Conservation (phyloP, 129 eudicot species). For the Calendula officinalis region DNA sequence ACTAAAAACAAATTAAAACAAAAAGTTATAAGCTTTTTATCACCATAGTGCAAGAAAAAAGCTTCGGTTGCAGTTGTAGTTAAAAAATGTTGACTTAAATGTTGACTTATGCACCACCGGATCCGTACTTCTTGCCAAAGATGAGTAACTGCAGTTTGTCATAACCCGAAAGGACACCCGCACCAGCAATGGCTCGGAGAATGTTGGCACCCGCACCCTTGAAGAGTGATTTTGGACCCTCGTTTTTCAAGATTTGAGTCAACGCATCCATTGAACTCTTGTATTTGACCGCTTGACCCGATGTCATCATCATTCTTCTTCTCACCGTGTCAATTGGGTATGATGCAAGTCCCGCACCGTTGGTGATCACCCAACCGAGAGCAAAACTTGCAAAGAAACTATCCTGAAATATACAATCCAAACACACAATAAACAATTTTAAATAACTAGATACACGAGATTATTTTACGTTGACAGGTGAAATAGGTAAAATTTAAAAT, state of each 20-base stretch:
- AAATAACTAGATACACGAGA: background rate
- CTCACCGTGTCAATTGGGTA: constrained; percentile 74
- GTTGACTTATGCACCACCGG: constrained; percentile 47
- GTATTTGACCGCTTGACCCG: constrained; percentile 74
- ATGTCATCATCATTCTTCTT: constrained; percentile 90
- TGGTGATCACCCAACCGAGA: constrained; percentile 65
- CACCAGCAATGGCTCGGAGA: constrained; percentile 69
- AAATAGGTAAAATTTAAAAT: background rate
- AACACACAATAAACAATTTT: background rate
- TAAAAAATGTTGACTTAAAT: background rate
- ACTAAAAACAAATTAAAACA: background rate
- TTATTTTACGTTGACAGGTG: background rate
- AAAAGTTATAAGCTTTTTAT: background rate
- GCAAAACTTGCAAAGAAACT: constrained; percentile 67
- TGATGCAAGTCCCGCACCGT: constrained; percentile 66
- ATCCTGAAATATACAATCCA: constrained; percentile 43
- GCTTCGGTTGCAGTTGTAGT: background rate
- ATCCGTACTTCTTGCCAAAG: constrained; percentile 69
- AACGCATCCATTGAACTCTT: constrained; percentile 65
- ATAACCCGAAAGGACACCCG: constrained; percentile 70
- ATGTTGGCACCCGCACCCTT: constrained; percentile 74
- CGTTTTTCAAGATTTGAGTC: constrained; percentile 49
- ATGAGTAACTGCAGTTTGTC: constrained; percentile 61
- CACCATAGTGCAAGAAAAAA: constrained; percentile 11
- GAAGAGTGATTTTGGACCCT: constrained; percentile 57